Evolutionary conservation across 176 grass and related monocot species (phyloP), one percentile per base, ranked within the genome.

Genomic region (Carex parvula): DNA sequence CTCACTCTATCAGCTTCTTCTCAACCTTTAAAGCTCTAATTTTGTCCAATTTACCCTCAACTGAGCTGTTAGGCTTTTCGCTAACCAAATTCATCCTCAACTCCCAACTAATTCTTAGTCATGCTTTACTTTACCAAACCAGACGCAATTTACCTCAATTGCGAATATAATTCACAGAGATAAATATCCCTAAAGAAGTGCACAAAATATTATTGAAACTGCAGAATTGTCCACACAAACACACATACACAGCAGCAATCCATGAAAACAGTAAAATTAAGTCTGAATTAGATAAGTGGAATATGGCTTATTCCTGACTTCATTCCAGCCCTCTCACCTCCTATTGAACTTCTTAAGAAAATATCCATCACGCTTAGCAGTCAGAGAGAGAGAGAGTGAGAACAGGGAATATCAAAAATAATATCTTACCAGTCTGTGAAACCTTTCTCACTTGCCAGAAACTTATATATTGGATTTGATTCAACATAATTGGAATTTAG

Each of bases 391-490:
- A 83, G 41, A 76, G 24, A 8, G 2, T 71, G 30, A 71, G 29
- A 64, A 63, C 14, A 58, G 16, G 0, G 30, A 88, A 55, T 10
- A 41, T 8, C 2, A 30, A 60, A 84, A 76, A 72, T 75, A 76
- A n/a, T 85, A 20, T 84, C 58, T 88, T 86, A 99, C 96, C 93
- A 99, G 86, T 95, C 84, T 60, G 96, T 84, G 83, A 99, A 99
- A 3, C 93, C 96, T 67, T 85, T 99, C 86, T 90, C 91, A 79
- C 93, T 99, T 66, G 79, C 78, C 81, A 95, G n/a, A 87, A 95
- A 92, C 80, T 89, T 95, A 68, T 86, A 83, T 69, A 56, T 32
- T 52, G 50, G 66, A 70, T 79, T 79, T 81, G 86, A 85, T 80
- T 79, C 64, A 84, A 83, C 57, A 86, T 98, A 89, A 79, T 83